Evolutionary conservation across 2,329 filamentous ascomycete species (phyloP), one percentile per base, ranked within the genome.

Genomic region (Colletotrichum cereale): DNA sequence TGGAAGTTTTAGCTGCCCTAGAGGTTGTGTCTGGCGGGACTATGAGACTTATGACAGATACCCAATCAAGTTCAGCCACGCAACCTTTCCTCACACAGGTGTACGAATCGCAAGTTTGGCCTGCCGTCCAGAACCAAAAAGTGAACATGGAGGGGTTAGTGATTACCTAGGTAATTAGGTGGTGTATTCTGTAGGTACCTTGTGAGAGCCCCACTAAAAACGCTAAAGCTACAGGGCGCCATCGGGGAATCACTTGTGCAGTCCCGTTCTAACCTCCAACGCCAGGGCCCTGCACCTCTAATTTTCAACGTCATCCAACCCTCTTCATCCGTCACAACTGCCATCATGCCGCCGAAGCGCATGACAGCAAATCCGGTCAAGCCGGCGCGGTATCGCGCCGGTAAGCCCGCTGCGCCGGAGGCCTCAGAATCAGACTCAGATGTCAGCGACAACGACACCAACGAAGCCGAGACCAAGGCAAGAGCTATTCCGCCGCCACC

Each of bases 291-390:
- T 56, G 34, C n/a, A 58, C 29, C 57, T 55, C 36, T 24, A 34
- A 26, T 52, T 65, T 72, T 65, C 36, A 58, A 68, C 44, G 5
- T 68, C 3, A 47, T 38, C 62, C 52, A 70, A n/a, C 21, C 48
- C 53, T 10, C 42, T 61, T 47, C 57, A 14, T 61, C 48, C 53
- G 6, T 40, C 36, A 29, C 26, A 61, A n/a, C 36, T 42, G 40
- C 70, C 74, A 77, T 56, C 42, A 89, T 89, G 87, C 91, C 93
- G 73, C 90, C 91, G 16, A 95, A 93, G 80, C 93, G 93, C 78
- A 97, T 98, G 93, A 98, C 96, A 74, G 95, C 95, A 73, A 97
- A 98, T 79, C 95, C 94, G 4, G 84, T 92, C 70, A 91, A 91
- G 80, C 93, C 94, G 31, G 89, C 91, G 75, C 93, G 96, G 68